phyloP scores from a whole-genome alignment of 108 stramenopile genomes.

The Nitzschia sp. region DNA sequence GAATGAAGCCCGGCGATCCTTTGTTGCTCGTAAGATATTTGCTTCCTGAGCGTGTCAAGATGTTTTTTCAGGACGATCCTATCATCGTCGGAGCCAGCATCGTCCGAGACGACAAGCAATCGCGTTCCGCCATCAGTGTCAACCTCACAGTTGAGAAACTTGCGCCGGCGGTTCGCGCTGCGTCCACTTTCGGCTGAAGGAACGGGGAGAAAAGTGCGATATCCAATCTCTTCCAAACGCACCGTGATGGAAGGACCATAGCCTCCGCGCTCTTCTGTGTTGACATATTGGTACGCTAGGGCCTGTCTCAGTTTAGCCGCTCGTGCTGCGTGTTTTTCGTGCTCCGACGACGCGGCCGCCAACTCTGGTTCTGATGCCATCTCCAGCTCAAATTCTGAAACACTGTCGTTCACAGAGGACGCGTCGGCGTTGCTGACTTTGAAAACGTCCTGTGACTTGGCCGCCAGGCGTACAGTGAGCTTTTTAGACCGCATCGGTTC shows the following conservation, averaged over 20 bases:
- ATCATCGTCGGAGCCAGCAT: slow-evolving; percentile 43
- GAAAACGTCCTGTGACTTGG: slow-evolving; percentile 21
- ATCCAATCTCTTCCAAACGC: slow-evolving; percentile 89
- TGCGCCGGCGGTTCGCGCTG: slow-evolving; percentile 8
- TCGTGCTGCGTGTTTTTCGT: slow-evolving; percentile 22
- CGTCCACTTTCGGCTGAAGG: slow-evolving; percentile 35
- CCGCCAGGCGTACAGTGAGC: slow-evolving; percentile 73
- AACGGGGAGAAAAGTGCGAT: slow-evolving; percentile 56
- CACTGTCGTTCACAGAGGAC: not conserved
- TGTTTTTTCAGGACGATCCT: slow-evolving; percentile 43
- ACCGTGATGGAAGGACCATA: slow-evolving; percentile 71
- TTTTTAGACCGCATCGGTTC: slow-evolving; percentile 88
- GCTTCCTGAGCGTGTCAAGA: slow-evolving; percentile 49
- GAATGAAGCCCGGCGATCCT: slow-evolving; percentile 32
- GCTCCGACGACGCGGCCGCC: not conserved
- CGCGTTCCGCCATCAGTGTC: slow-evolving; percentile 86
- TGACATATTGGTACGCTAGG: slow-evolving; percentile 56
- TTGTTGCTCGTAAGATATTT: slow-evolving; percentile 47
- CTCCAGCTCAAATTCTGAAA: slow-evolving; percentile 5
- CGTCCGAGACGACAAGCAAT: slow-evolving; percentile 74
- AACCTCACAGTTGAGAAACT: slow-evolving; percentile 61
- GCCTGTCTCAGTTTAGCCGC: slow-evolving; percentile 26
- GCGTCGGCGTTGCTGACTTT: slow-evolving; percentile 9
- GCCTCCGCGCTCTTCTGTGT: slow-evolving; percentile 73
- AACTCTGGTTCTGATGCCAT: not conserved